phyloP scores from a whole-genome alignment of 2,329 filamentous ascomycete species.

The Fusarium liriodendri region DNA sequence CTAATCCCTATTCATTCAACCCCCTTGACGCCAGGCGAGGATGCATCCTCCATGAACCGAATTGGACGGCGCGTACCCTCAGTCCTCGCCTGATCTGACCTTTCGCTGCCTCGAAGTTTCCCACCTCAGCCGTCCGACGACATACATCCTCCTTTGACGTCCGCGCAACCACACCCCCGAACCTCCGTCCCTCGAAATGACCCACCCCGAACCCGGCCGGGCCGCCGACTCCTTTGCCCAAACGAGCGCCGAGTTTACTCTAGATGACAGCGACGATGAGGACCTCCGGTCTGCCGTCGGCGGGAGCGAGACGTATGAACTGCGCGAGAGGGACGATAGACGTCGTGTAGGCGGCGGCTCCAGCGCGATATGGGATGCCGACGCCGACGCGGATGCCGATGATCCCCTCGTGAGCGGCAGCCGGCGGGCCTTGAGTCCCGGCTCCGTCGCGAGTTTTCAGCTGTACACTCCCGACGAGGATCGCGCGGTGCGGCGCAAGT shows the following conservation, averaged over 20 bases:
- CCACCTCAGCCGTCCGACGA: neutral
- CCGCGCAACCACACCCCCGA: too few species aligned
- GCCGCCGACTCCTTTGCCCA: conserved; percentile 53
- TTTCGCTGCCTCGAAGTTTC: conserved; percentile 1
- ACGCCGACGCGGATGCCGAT: conserved; percentile 33
- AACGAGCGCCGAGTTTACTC: conserved; percentile 51
- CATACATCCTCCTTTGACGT: neutral
- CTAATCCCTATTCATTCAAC: neutral
- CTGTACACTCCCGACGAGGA: conserved; percentile 77
- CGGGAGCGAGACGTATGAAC: conserved; percentile 49
- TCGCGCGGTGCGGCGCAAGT: conserved; percentile 73
- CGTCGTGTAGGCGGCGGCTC: conserved; percentile 9
- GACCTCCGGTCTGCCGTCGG: conserved; percentile 49
- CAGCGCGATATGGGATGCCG: conserved; percentile 33
- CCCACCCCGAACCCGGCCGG: conserved; percentile 36
- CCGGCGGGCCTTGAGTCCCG: conserved; percentile 35
- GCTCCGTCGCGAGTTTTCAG: conserved; percentile 52
- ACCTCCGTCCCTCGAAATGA: conserved; percentile 34
- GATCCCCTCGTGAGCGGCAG: conserved; percentile 37
- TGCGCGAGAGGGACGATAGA: conserved; percentile 38
- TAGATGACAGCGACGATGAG: conserved; percentile 51
- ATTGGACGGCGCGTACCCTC: conserved; percentile 20
- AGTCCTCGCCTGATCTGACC: neutral
- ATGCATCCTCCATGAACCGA: conserved; percentile 19
- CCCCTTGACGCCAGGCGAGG: conserved; percentile 6